Evolutionary conservation across 768 basidiomycete genomes (phyloP).

Genomic region (Amanita rubescens): DNA sequence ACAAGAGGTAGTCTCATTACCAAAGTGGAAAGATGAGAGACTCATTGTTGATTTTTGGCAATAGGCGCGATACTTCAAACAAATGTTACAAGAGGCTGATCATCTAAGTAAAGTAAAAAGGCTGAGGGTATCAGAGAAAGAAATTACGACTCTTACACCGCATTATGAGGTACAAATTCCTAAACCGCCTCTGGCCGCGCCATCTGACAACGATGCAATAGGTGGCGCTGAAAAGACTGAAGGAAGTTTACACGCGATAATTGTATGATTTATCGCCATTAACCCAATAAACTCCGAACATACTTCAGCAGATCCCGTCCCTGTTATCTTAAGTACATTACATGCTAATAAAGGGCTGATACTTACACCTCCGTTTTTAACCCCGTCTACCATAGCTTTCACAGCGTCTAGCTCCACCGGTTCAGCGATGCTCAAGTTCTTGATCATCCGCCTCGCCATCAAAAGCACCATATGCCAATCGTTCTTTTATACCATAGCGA

Average conservation of each 20-base stretch:
- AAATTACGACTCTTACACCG: conserved; percentile 44
- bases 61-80: conserved; percentile 84
- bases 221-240: conserved; percentile 32
- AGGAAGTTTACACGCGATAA: conserved; percentile 29
- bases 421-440: conserved; percentile 16
- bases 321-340: conserved; percentile 25
- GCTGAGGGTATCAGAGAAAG: conserved; percentile 54
- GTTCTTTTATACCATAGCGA: conserved; percentile 57
- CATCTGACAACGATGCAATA: conserved; percentile 10
- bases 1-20: conserved; percentile 55
- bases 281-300: conserved; percentile 60
- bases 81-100: conserved; percentile 64
- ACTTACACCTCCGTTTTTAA: conserved; percentile 70
- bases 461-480: conserved; percentile 28
- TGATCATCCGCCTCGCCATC: conserved; percentile 2
- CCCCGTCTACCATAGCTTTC: conserved; percentile 69
- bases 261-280: conserved; percentile 12
- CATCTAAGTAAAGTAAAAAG: conserved; percentile 67
- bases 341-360: background rate
- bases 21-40: background rate
- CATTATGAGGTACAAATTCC: conserved; percentile 57
- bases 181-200: background rate
- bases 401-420: conserved; percentile 43
- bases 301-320: conserved; percentile 67
- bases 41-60: conserved; percentile 3